Evolutionary conservation across 2,329 filamentous ascomycete genomes (phyloP).

Genomic region (Phialophora verrucosa): DNA sequence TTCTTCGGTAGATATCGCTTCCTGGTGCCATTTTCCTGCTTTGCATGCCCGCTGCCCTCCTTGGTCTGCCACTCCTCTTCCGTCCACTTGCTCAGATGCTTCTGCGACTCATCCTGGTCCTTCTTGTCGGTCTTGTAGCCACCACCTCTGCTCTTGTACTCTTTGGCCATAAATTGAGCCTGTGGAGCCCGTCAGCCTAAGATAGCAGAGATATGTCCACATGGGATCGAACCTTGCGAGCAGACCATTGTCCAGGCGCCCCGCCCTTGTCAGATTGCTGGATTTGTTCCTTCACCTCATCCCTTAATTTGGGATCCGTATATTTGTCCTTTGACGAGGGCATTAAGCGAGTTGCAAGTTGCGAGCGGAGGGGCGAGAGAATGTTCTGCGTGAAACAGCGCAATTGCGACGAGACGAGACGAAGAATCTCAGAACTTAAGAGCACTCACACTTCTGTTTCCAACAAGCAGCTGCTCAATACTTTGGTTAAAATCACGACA

Average conservation of each 20-base stretch:
- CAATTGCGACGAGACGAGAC: background rate
- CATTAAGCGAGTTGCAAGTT: background rate
- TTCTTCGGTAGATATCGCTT: background rate
- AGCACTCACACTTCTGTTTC: background rate
- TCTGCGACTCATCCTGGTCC: slow-evolving; percentile 52
- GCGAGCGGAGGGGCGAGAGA: background rate
- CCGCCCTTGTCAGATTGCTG: background rate
- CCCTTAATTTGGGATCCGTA: background rate
- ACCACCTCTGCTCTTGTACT: slow-evolving; percentile 57
- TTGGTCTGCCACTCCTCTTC: slow-evolving; percentile 60
- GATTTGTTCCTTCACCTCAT: background rate
- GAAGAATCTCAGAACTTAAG: no score
- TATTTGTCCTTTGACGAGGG: background rate
- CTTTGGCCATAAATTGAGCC: slow-evolving; percentile 55
- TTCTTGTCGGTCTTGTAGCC: slow-evolving; percentile 54
- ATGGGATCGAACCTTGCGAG: background rate
- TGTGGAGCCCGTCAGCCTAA: slow-evolving; percentile 27
- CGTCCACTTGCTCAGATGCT: slow-evolving; percentile 53
- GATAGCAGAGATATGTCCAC: background rate
- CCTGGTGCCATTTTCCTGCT: slow-evolving; percentile 50
- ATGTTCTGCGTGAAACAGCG: background rate
- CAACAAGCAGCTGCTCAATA: background rate
- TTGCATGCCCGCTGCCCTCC: slow-evolving; percentile 53
- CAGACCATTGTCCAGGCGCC: background rate
- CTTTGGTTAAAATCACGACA: background rate